Evolutionary conservation across 495 filamentous ascomycete species (phyloP).

Genomic region (Penicillium bovifimosum): DNA sequence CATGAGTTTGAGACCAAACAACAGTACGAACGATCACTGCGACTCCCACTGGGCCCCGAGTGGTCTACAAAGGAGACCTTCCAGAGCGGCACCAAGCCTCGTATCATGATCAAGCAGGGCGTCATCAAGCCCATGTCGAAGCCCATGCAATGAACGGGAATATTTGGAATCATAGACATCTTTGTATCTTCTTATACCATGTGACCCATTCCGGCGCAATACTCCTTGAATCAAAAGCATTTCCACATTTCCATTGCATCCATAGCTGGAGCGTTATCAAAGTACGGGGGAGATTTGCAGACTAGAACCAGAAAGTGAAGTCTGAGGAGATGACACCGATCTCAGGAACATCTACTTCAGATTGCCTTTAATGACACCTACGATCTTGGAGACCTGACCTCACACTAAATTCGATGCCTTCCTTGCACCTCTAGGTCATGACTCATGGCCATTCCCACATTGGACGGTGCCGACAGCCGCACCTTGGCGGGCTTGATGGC

Average conservation of each 20-base stretch:
- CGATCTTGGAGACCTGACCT: too few relatives aligned
- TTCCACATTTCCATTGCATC: background rate
- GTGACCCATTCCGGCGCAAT: background rate
- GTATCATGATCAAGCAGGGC: slow-evolving; percentile 87
- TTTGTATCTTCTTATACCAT: background rate
- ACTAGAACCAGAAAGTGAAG: background rate
- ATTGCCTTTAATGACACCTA: too few relatives aligned
- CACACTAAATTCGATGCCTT: too few relatives aligned
- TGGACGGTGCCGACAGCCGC: too few relatives aligned
- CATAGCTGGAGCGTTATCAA: background rate
- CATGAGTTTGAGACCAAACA: slow-evolving; percentile 78
- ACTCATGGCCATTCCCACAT: too few relatives aligned
- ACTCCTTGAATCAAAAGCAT: slow-evolving; percentile 1
- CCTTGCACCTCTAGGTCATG: too few relatives aligned
- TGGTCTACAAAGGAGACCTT: slow-evolving; percentile 93
- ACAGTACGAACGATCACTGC: slow-evolving; percentile 87
- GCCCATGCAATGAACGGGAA: slow-evolving; percentile 51
- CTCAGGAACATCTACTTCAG: too few relatives aligned
- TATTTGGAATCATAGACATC: slow-evolving; percentile 7
- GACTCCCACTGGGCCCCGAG: slow-evolving; percentile 86
- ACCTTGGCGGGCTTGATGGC: too few relatives aligned
- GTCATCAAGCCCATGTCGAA: slow-evolving; percentile 84
- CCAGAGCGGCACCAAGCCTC: slow-evolving; percentile 83
- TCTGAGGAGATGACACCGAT: background rate
- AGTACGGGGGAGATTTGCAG: slow-evolving; percentile 1